Evolutionary conservation across 768 basidiomycete genomes (phyloP).

Genomic region (Suillus alpinus): DNA sequence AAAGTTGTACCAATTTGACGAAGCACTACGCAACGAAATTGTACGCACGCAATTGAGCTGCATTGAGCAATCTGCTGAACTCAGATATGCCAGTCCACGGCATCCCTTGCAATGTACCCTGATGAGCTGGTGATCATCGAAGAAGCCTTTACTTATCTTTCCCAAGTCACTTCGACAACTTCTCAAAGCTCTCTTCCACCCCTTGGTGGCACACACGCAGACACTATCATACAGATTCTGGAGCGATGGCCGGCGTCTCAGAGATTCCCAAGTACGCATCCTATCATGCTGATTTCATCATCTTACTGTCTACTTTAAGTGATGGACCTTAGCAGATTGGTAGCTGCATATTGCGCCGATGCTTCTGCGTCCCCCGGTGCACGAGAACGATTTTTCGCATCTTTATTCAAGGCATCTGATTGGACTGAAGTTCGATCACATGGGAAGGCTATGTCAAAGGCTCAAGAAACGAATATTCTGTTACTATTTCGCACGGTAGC

Average conservation of each 20-base stretch:
- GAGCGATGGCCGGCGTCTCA: constrained; percentile 73
- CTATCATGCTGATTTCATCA: not conserved
- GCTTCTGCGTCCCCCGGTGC: constrained; percentile 43
- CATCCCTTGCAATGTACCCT: constrained; percentile 66
- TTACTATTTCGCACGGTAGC: constrained; percentile 76
- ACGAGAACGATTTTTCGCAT: constrained; percentile 53
- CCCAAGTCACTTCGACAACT: constrained; percentile 41
- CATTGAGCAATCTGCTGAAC: not conserved
- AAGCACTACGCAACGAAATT: constrained; percentile 61
- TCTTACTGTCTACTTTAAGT: constrained; percentile 41
- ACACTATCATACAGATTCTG: constrained; percentile 60
- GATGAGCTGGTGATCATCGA: constrained; percentile 58
- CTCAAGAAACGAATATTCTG: constrained; percentile 81
- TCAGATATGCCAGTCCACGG: constrained; percentile 52
- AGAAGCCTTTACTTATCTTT: constrained; percentile 61
- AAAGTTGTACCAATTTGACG: constrained; percentile 76
- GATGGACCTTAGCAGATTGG: constrained; percentile 79
- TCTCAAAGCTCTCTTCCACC: constrained; percentile 27
- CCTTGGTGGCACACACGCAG: constrained; percentile 50
- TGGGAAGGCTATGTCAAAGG: constrained; percentile 57
- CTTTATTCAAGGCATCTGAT: constrained; percentile 66
- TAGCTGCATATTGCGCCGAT: constrained; percentile 62
- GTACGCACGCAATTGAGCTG: constrained; percentile 39
- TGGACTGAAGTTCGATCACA: constrained; percentile 51
- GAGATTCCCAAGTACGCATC: constrained; percentile 63